Evolutionary conservation across 768 basidiomycete species (phyloP), one percentile per base, ranked within the genome.

Genomic region (Tulasnella sp.): DNA sequence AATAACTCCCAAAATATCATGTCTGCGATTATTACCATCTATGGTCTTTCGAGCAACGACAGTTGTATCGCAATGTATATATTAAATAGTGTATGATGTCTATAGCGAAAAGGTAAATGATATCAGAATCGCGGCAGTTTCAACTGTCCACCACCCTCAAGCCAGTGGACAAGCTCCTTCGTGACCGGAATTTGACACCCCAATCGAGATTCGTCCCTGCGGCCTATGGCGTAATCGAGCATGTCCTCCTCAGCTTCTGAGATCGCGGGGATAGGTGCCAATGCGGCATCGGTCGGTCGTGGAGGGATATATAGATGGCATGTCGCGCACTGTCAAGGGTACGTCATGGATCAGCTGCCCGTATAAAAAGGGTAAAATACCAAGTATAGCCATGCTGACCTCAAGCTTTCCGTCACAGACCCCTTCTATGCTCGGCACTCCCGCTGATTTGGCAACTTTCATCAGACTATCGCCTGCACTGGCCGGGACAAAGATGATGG

Each of bases 241-340:
- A 65, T 65, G 45, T 65, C 64, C 43, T 65, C 64, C 45, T 65
- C 64, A n/a, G 41, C 59, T 44, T 65, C 64, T 7, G 58, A 59
- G 10, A 49, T 44, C 19, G n/a, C 15, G n/a, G 38, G 42, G 32
- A 47, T 34, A 17, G 55, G 47, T 26, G 62, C 23, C 11, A 56
- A 4, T n/a, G 21, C 43, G 4, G 3, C 19, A 19, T 44, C 59
- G 3, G 26, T 32, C 17, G 56, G 43, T 15, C 26, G 11, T 4
- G 48, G 61, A 2, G 45, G 45, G 10, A 64, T n/a, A 27, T 64
- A 64, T n/a, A 64, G 56, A 44, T 64, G 64, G 44, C 64, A 64
- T 10, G 64, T 64, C 26, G 64, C 64, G 41, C 64, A 64, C 62
- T 63, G 26, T n/a, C n/a, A n/a, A n/a, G n/a, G n/a, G n/a, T n/a